These are phyloP conservation scores for Lipomyces mesembrius DNA, from an alignment of 805 yeast genomes.

Conservation along the genomic window DNA sequence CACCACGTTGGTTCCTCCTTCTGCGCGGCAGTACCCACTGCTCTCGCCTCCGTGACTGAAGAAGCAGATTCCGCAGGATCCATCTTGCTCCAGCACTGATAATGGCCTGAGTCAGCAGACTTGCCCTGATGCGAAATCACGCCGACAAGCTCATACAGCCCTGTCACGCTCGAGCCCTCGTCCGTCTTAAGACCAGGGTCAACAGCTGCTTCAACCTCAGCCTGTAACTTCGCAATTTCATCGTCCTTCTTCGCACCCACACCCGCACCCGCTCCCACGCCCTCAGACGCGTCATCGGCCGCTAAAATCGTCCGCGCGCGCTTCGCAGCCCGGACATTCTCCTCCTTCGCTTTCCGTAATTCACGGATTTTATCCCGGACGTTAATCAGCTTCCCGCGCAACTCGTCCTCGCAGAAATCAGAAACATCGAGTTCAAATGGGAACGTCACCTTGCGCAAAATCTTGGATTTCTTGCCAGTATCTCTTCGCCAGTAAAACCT, in stretches of 20 bases:
- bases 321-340: conserved; percentile 72
- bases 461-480: conserved; percentile 86
- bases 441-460: conserved; percentile 89
- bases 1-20: conserved; percentile 78
- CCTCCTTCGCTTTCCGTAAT: conserved; percentile 74
- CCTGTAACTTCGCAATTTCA: conserved; percentile 27
- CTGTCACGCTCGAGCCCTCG: conserved; percentile 78
- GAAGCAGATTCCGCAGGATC: conserved; percentile 50
- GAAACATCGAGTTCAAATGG: conserved; percentile 91
- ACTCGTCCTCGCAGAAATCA: conserved; percentile 80
- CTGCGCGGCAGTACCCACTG: conserved; percentile 25
- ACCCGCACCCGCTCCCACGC: conserved; percentile 32
- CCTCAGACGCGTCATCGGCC: conserved; percentile 37
- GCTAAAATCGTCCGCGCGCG: conserved; percentile 52
- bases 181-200: conserved; percentile 52
- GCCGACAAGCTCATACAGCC: conserved; percentile 80
- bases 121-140: conserved; percentile 94
- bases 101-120: conserved; percentile 96
- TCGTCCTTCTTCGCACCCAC: conserved; percentile 39
- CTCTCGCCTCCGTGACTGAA: conserved; percentile 14
- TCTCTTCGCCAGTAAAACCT: conserved; percentile 96
- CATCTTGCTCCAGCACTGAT: conserved; percentile 86
- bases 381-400: conserved; percentile 66
- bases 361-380: conserved; percentile 77
- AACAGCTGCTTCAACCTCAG: conserved; percentile 42